Percentiles rank a stretch among this genome's conserved stretches.
Conservation (phyloP, 1,284 basidiomycete species). For the Filobasidium uniguttulatum region DNA sequence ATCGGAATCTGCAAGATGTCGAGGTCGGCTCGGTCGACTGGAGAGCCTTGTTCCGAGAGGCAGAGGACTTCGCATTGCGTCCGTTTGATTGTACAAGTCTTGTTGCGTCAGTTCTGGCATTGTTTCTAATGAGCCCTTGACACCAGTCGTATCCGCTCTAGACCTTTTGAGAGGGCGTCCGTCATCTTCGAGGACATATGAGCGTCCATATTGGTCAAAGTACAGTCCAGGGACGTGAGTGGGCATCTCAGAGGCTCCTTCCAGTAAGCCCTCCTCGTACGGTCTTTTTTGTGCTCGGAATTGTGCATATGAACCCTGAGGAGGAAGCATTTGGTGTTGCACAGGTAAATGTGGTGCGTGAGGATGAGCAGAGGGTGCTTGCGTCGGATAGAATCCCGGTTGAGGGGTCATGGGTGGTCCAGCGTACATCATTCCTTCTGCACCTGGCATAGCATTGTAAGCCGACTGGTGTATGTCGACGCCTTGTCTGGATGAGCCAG, state of each 20-base stretch:
- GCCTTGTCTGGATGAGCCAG: not conserved
- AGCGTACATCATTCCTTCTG: too few relatives aligned
- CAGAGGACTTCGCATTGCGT: not conserved
- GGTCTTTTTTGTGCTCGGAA: slow-evolving; percentile 17
- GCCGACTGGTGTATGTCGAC: too few relatives aligned
- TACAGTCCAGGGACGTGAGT: slow-evolving; percentile 5
- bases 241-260: too few relatives aligned
- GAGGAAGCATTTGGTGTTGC: too few relatives aligned
- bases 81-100: slow-evolving; percentile 7
- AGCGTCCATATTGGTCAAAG: slow-evolving; percentile 11
- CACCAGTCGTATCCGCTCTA: not conserved
- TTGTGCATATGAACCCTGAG: not conserved
- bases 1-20: not conserved
- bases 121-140: not conserved
- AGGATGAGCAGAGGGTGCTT: not conserved
- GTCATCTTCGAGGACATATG: slow-evolving; percentile 1
- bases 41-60: slow-evolving; percentile 9
- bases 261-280: slow-evolving; percentile 3
- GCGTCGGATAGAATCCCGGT: not conserved
- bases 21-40: slow-evolving; percentile 10
- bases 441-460: not conserved
- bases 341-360: too few relatives aligned
- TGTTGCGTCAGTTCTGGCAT: slow-evolving; percentile 5
- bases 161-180: not conserved
- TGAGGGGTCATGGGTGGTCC: not conserved